Percentiles rank a stretch among this genome's conserved stretches.
phyloP scores from a whole-genome alignment of 768 basidiomycete species.

The Thelephora aurantiotincta region DNA sequence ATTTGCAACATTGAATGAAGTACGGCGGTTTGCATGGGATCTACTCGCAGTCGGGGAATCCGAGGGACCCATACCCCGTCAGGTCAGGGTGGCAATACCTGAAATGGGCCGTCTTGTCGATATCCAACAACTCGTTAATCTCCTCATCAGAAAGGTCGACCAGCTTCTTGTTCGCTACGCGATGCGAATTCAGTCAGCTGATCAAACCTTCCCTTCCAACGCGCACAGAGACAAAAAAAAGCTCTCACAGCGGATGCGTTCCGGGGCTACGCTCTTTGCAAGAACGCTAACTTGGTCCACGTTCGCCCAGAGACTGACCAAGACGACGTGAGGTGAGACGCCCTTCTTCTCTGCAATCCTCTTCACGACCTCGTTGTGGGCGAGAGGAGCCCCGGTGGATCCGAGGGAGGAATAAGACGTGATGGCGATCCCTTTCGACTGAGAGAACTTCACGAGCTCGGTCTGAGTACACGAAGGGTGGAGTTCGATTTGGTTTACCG shows the following conservation, averaged over 20 bases:
- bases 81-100: constrained; percentile 50
- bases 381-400: constrained; percentile 53
- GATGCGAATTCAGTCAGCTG: not conserved
- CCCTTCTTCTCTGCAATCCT: constrained; percentile 48
- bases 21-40: no score
- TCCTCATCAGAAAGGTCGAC: constrained; percentile 51
- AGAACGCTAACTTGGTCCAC: constrained; percentile 46
- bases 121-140: constrained; percentile 37
- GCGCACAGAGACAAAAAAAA: not conserved
- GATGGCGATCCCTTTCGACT: constrained; percentile 47
- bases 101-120: constrained; percentile 50
- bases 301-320: constrained; percentile 66
- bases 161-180: constrained; percentile 40
- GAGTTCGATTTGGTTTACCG: constrained; percentile 69
- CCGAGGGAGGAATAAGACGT: constrained; percentile 77
- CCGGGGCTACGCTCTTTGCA: constrained; percentile 62
- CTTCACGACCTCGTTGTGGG: constrained; percentile 41
- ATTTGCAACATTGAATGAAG: no score
- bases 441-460: constrained; percentile 49
- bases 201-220: not conserved
- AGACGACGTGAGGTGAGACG: constrained; percentile 47
- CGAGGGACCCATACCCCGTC: constrained; percentile 49
- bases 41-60: constrained; percentile 38
- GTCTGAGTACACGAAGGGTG: constrained; percentile 63
- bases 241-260: constrained; percentile 40